Percentiles rank a stretch among this genome's conserved stretches.
Evolutionary conservation across 1,284 basidiomycete species (phyloP).

Genomic region (Puccinia polysora): DNA sequence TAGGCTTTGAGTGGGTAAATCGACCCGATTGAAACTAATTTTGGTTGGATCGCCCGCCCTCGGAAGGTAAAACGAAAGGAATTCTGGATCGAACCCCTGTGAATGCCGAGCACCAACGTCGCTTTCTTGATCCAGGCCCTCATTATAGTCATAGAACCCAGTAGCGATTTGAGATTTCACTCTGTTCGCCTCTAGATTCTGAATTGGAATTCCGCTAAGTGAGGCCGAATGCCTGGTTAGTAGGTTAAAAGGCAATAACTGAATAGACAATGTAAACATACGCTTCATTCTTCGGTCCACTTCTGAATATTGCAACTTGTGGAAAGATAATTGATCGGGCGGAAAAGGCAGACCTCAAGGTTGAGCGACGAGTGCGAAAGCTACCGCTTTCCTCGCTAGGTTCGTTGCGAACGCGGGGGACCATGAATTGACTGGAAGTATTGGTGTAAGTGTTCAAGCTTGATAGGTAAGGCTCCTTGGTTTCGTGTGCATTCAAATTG

Average conservation of each 20-base stretch:
- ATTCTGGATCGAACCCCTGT: constrained; percentile 6
- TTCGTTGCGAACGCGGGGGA: background rate
- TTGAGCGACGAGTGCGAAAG: background rate
- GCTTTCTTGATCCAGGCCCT: constrained; percentile 10
- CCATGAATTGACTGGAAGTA: background rate
- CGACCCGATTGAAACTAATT: background rate
- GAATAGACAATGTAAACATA: background rate
- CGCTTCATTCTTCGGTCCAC: constrained; percentile 19
- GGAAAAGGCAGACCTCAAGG: background rate
- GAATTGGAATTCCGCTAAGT: constrained; percentile 29
- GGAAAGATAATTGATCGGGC: constrained; percentile 20
- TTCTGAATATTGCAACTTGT: constrained; percentile 26
- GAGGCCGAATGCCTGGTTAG: background rate
- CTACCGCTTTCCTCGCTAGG: background rate
- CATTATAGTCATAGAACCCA: background rate
- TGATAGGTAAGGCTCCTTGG: background rate
- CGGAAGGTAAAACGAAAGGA: constrained; percentile 28
- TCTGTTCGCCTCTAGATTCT: constrained; percentile 23
- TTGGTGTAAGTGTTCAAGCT: constrained; percentile 8
- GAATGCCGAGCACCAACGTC: background rate
- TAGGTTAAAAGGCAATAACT: background rate
- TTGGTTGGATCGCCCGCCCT: constrained; percentile 18
- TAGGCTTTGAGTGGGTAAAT: constrained; percentile 3
- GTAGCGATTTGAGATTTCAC: constrained; percentile 16
- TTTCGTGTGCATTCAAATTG: background rate